Percentiles rank a stretch among this genome's conserved stretches.
These are phyloP conservation scores for Podila epigama DNA, from an alignment of 192 early-diverging fungal genomes.

Conservation along the genomic window DNA sequence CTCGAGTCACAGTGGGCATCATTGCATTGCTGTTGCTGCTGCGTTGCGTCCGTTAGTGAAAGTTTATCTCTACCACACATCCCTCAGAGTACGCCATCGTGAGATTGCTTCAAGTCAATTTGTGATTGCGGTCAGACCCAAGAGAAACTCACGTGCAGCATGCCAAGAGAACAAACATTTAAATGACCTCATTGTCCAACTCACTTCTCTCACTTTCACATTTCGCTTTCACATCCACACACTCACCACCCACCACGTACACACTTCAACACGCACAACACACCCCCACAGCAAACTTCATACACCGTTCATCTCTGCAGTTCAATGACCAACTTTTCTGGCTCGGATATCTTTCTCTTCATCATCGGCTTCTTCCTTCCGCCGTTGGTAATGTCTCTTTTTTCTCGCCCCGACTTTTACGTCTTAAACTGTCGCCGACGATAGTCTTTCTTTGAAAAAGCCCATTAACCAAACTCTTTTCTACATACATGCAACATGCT, in stretches of 20 bases:
- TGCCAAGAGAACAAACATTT: no score
- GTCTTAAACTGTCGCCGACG: neutral
- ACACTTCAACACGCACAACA: neutral
- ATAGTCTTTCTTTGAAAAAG: neutral
- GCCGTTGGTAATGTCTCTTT: constrained; percentile 15
- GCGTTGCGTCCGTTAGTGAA: no score
- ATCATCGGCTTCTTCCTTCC: constrained; percentile 29
- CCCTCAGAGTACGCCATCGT: no score
- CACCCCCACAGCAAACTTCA: neutral
- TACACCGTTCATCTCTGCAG: neutral
- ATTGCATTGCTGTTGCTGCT: no score
- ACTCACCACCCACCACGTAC: neutral
- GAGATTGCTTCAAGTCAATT: no score
- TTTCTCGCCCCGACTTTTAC: neutral
- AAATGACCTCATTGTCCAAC: neutral
- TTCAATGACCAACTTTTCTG: constrained; percentile 17
- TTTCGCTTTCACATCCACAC: neutral
- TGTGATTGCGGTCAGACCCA: no score
- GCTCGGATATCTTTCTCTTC: constrained; percentile 30
- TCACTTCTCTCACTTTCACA: neutral
- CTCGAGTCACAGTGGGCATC: no score
- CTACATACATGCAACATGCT: no score
- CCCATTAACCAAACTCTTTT: no score
- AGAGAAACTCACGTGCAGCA: no score
- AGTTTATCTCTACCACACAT: no score